Evolutionary conservation across 2,329 filamentous ascomycete genomes (phyloP), one percentile per base, ranked within the genome.

Genomic region (Talaromyces pinophilus): DNA sequence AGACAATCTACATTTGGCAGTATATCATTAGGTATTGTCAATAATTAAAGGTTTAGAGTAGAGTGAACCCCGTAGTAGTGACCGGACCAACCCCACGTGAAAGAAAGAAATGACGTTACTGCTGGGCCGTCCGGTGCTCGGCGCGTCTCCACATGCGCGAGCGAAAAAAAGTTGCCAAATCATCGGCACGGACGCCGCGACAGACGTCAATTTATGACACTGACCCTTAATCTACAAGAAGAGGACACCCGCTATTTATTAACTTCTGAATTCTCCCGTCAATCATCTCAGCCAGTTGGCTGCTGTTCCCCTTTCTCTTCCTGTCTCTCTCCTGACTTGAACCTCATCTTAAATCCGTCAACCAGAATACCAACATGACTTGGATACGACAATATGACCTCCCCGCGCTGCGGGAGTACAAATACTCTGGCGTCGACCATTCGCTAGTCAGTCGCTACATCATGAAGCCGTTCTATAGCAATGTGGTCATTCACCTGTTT

Each of bases 381-480:
- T 98, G 98, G 85, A 93, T 99, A 68, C 92, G 95, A 71, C 92
- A 97, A 81, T 89, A 93, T 75, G 89, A 92, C 81, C 89, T 99
- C 69, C 88, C 90, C 46, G 92, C 92, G 77, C 88, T 99, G 73
- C 92, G 91, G 80, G 87, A 93, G 80, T 99, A 99, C 88, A 95
- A 96, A 81, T 99, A 99, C 85, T 92, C 91, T 48, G 87, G 88
- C 66, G 91, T 98, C 74, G 95, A 99, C 81, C 91, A 91, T 79
- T 97, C 93, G 67, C 84, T 97, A 68, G 85, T 92, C 48, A 97
- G 93, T 70, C 92, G 90, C 79, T 98, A 97, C 82, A 87, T 99
- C 70, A 84, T 99, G 74, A 98, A 99, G 85, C 95, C 95, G 7
- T 99, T 98, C 82, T 99, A 98, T 84, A 96, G 89, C 75, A 90